Percentiles rank a stretch among this genome's conserved stretches.
Conservation (phyloP, 164 flowering plant genomes). For the Macadamia integrifolia region DNA sequence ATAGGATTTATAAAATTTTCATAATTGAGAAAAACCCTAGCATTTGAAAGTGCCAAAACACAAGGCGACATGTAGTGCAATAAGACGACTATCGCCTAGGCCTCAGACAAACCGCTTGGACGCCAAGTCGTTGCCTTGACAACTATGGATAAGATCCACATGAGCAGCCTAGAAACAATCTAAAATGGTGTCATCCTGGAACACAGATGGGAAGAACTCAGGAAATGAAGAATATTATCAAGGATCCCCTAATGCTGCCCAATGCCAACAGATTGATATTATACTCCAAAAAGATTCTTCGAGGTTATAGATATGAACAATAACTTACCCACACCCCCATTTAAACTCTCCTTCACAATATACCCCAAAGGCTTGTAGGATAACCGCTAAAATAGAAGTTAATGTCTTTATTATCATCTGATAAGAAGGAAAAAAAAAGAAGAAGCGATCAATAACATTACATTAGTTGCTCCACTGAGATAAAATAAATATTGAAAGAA, state of each 20-base stretch:
- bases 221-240: too few relatives aligned
- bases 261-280: not conserved
- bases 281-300: not conserved
- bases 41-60: too few relatives aligned
- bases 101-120: too few relatives aligned
- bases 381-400: conserved; percentile 70
- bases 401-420: conserved; percentile 92
- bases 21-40: too few relatives aligned
- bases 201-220: too few relatives aligned
- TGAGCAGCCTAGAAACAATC: too few relatives aligned
- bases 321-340: conserved; percentile 76
- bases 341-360: conserved; percentile 98
- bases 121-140: too few relatives aligned
- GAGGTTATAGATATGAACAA: not conserved
- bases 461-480: not conserved
- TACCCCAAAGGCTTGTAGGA: conserved; percentile 79
- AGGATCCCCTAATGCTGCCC: not conserved
- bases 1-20: too few relatives aligned
- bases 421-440: not conserved
- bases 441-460: not conserved
- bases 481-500: not conserved
- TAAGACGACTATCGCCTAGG: too few relatives aligned
- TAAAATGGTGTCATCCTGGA: too few relatives aligned
- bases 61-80: too few relatives aligned
- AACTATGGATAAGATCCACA: too few relatives aligned